These are phyloP conservation scores for Cercospora janseana DNA, from an alignment of 2,329 filamentous ascomycete species.

Conservation along the genomic window DNA sequence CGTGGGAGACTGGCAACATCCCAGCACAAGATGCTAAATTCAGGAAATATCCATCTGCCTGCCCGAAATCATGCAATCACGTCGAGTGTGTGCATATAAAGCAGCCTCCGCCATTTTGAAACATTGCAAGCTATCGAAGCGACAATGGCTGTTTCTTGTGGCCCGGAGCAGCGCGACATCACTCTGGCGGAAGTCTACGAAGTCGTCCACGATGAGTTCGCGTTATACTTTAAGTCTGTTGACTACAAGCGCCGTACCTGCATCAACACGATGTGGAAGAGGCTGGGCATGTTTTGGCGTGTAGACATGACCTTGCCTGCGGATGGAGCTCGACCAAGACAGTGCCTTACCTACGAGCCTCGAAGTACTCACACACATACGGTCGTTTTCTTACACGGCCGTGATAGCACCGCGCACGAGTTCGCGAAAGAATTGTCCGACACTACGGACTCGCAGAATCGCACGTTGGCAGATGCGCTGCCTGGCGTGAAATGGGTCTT, in stretches of 20 bases:
- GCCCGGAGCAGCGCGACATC: conserved; percentile 1
- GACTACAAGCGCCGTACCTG: conserved; percentile 9
- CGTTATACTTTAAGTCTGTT: conserved; percentile 4
- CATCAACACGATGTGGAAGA: conserved; percentile 10
- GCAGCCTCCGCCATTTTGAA: background rate
- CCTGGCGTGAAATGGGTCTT: conserved; percentile 42
- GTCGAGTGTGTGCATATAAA: background rate
- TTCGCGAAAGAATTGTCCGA: conserved; percentile 46
- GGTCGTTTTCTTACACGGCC: conserved; percentile 49
- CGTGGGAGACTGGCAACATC: conserved; percentile 9
- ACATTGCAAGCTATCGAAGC: background rate
- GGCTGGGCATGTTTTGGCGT: conserved; percentile 7
- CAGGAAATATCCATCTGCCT: background rate
- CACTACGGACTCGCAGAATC: conserved; percentile 30
- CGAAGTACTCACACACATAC: conserved; percentile 44
- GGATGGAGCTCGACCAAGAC: background rate
- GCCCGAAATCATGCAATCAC: background rate
- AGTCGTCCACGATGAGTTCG: conserved; percentile 8
- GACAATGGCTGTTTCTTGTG: background rate
- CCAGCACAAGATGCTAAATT: conserved; percentile 9
- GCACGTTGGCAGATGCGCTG: conserved; percentile 37
- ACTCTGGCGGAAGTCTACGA: conserved; percentile 5
- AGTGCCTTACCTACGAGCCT: conserved; percentile 9
- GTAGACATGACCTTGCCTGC: background rate
- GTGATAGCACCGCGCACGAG: conserved; percentile 42